phyloP scores from a whole-genome alignment of 441 rosid species.

The Adansonia grandidieri region DNA sequence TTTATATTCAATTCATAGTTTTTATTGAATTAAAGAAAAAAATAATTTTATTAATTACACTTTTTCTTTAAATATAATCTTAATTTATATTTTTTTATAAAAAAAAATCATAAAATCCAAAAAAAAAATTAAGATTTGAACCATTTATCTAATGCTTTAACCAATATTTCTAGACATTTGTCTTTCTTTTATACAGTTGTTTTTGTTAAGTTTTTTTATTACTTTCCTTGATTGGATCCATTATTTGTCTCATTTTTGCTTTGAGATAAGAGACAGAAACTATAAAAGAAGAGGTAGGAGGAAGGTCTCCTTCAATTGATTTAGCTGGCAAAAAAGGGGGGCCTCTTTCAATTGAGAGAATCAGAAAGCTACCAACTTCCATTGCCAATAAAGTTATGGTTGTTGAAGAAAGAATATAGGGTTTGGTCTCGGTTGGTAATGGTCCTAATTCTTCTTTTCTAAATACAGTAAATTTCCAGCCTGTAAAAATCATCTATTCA shows the following conservation, averaged over 20 bases:
- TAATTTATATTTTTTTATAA: too few relatives aligned
- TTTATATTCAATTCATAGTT: too few relatives aligned
- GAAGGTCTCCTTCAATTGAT: slow-evolving; percentile 33
- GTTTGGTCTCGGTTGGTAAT: slow-evolving; percentile 39
- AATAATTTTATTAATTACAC: too few relatives aligned
- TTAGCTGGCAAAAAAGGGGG: slow-evolving; percentile 24
- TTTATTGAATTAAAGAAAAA: too few relatives aligned
- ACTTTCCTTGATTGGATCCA: slow-evolving; percentile 25
- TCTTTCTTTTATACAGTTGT: background rate
- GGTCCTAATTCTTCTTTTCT: slow-evolving; percentile 18
- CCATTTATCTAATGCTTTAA: too few relatives aligned
- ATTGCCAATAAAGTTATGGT: slow-evolving; percentile 26
- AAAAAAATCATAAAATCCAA: too few relatives aligned
- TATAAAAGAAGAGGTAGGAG: background rate
- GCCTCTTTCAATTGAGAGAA: slow-evolving; percentile 29
- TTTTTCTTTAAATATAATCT: too few relatives aligned
- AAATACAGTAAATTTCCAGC: slow-evolving; percentile 32
- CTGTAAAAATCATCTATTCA: slow-evolving; percentile 32
- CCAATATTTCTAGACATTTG: too few relatives aligned
- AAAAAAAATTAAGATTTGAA: too few relatives aligned
- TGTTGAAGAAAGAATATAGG: slow-evolving; percentile 29
- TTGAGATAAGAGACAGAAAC: slow-evolving; percentile 19
- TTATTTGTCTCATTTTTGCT: slow-evolving; percentile 23
- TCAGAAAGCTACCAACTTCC: slow-evolving; percentile 37
- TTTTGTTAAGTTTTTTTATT: background rate